Evolutionary conservation across 2,329 filamentous ascomycete species (phyloP), one percentile per base, ranked within the genome.

Genomic region (Epichloe glyceriae): DNA sequence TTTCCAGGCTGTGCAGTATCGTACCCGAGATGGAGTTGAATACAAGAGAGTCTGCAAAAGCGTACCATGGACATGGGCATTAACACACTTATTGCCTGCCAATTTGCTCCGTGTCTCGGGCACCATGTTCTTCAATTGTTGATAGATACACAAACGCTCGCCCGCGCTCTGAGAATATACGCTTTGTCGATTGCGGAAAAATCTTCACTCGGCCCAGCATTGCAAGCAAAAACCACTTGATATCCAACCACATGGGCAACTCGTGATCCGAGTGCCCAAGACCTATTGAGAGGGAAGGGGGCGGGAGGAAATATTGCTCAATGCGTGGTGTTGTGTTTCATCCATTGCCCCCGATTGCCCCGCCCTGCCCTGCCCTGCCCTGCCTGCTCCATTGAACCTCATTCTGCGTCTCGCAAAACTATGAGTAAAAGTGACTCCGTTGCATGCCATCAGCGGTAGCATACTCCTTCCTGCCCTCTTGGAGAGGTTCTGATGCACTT

Each of bases 351-450:
- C 8, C 26, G 26, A 30, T 30, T 30, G 26, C 26, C 26, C 26
- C 10, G 26, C 26, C 11, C 22, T 20, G n/a, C n/a, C n/a, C n/a
- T 30, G 26, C 26, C 26, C 26, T 30, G 26, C 26, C 11, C 22
- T 20, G n/a, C 11, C 22, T 20, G 20, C 42, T 11, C 20, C 20
- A 5, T 30, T 19, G 14, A 48, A 20, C 20, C 11, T 30, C 8
- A 8, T 30, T 30, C 30, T 11, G 30, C 30, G 8, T 11, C 30
- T 30, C 30, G 30, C 33, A 22, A 26, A 33, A 69, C 57, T 60
- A 79, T 17, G 75, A 76, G 64, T 79, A 78, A 57, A 80, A 80
- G 48, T 78, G 74, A 47, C 75, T 74, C 61, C 78, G 75, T 60
- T 79, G 75, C 65, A 80, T 79, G 55, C 72, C 74, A 54, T 76